These are phyloP conservation scores for Lepidium africanum DNA, from an alignment of 345 rosid genomes.

Conservation along the genomic window DNA sequence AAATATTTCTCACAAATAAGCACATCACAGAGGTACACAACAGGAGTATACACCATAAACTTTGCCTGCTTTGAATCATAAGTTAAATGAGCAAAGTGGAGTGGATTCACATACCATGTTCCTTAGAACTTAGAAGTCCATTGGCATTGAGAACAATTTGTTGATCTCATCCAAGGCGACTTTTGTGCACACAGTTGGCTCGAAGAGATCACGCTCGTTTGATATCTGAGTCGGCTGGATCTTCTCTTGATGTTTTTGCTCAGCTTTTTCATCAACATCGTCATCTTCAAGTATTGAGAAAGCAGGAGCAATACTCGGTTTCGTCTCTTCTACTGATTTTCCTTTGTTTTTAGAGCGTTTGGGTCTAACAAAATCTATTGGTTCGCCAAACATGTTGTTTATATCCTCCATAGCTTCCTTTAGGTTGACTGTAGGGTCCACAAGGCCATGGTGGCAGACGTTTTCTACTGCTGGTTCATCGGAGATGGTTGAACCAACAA, in stretches of 20 bases:
- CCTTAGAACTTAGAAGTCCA: slow-evolving; percentile 65
- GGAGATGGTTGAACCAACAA: slow-evolving; percentile 72
- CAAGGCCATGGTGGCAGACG: slow-evolving; percentile 95
- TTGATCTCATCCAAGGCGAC: slow-evolving; percentile 85
- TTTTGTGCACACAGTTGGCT: slow-evolving; percentile 77
- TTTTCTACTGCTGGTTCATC: slow-evolving; percentile 84
- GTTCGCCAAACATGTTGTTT: slow-evolving; percentile 91
- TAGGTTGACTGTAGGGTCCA: slow-evolving; percentile 92
- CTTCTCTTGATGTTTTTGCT: slow-evolving; percentile 32
- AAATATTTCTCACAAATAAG: background rate
- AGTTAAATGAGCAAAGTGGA: background rate
- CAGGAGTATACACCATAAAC: background rate
- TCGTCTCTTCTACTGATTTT: slow-evolving; percentile 33
- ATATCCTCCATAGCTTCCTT: slow-evolving; percentile 97
- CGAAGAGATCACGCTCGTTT: slow-evolving; percentile 49
- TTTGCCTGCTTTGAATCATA: background rate
- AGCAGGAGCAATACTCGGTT: slow-evolving; percentile 28
- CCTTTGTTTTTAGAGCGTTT: slow-evolving; percentile 58
- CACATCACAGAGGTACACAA: slow-evolving; percentile 5
- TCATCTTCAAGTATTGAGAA: slow-evolving; percentile 81
- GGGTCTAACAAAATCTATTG: slow-evolving; percentile 76
- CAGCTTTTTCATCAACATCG: slow-evolving; percentile 47
- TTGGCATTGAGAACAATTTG: slow-evolving; percentile 73
- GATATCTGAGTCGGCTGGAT: slow-evolving; percentile 19
- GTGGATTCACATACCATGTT: background rate